These are phyloP conservation scores for Polyporus arcularius DNA, from an alignment of 768 basidiomycete species.

Conservation along the genomic window DNA sequence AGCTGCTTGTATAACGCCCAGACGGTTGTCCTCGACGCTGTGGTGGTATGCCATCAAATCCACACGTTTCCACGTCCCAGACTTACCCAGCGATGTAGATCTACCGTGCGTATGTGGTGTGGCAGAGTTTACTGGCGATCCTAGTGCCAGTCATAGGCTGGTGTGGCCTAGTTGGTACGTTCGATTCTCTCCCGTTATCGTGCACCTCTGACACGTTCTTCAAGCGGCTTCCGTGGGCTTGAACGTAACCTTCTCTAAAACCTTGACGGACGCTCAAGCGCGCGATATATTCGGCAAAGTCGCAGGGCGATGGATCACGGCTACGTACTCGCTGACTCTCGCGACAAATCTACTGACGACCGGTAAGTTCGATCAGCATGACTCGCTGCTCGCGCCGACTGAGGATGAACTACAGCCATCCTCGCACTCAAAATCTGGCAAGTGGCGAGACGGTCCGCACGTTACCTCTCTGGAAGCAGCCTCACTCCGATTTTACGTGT, in stretches of 20 bases:
- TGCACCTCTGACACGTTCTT: neutral
- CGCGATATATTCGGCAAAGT: conserved; percentile 28
- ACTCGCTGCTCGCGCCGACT: neutral
- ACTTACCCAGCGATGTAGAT: conserved; percentile 3
- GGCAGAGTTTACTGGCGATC: conserved; percentile 31
- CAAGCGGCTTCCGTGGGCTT: conserved; percentile 22
- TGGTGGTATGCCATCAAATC: conserved; percentile 16
- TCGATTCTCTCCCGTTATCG: neutral
- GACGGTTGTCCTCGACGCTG: conserved; percentile 25
- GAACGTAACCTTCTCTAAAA: conserved; percentile 19
- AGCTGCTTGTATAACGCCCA: conserved; percentile 22
- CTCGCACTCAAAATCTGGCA: conserved; percentile 34
- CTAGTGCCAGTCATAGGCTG: conserved; percentile 33
- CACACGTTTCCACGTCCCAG: neutral
- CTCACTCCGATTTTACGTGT: conserved; percentile 31
- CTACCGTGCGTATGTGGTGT: conserved; percentile 31
- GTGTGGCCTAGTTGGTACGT: conserved; percentile 29
- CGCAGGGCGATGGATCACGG: conserved; percentile 35
- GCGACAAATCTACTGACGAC: conserved; percentile 37
- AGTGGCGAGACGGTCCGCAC: conserved; percentile 26
- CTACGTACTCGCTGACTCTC: conserved; percentile 35
- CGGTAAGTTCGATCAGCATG: conserved; percentile 18
- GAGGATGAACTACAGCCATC: conserved; percentile 20
- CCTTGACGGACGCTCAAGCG: conserved; percentile 6
- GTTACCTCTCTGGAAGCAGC: conserved; percentile 16